Evolutionary conservation across 78 protist genomes (phyloP).

Genomic region (Pigoraptor vietnamica): DNA sequence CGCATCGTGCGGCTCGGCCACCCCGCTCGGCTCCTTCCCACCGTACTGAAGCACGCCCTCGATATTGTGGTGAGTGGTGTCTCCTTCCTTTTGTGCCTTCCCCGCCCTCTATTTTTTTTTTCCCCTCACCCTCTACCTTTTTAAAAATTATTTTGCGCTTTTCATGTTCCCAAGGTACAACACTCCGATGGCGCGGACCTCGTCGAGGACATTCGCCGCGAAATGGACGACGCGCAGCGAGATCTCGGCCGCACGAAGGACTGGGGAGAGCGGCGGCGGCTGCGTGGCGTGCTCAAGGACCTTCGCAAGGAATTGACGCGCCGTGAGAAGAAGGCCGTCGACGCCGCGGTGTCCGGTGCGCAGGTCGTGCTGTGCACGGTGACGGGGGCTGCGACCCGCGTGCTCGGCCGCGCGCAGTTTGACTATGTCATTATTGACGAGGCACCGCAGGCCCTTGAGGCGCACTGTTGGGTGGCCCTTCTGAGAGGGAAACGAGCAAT

Average conservation of each 20-base stretch:
- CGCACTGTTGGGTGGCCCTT: not conserved
- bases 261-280: not conserved
- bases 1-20: constrained; percentile 49
- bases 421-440: constrained; percentile 31
- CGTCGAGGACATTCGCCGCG: constrained; percentile 5
- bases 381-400: not conserved
- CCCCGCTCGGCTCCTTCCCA: constrained; percentile 38
- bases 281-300: not conserved
- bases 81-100: not conserved
- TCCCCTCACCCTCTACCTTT: not conserved
- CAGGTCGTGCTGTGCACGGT: not conserved
- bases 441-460: constrained; percentile 26
- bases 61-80: not conserved
- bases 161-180: not conserved
- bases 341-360: not conserved
- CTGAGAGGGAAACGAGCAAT: not conserved
- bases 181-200: constrained; percentile 1
- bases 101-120: not conserved
- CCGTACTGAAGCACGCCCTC: not conserved
- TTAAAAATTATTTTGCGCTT: not conserved
- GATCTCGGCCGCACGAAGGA: not conserved
- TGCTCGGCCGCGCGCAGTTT: not conserved
- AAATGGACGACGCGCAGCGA: not conserved
- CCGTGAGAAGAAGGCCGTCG: not conserved
- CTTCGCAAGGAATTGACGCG: not conserved